Evolutionary conservation across 805 yeast genomes (phyloP).

Genomic region (Kodamaea hsintzibuensis): DNA sequence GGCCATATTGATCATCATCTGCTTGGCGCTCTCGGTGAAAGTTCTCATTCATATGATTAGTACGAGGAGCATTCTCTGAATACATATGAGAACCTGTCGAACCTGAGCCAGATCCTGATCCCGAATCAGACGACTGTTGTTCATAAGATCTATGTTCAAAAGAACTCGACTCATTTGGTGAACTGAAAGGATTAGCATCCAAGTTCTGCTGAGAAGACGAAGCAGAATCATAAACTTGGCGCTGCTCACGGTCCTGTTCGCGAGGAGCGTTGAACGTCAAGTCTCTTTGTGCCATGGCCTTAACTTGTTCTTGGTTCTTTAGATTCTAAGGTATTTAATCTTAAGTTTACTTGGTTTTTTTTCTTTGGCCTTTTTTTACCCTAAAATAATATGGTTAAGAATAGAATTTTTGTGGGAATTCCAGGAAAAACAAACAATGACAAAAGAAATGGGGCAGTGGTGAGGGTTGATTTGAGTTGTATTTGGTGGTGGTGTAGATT

Average conservation of each 20-base stretch:
- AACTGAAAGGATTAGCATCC: slow-evolving; percentile 13
- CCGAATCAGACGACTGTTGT: slow-evolving; percentile 8
- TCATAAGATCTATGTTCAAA: slow-evolving; percentile 9
- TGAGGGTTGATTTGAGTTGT: background rate
- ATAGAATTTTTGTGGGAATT: slow-evolving; percentile 1
- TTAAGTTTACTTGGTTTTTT: background rate
- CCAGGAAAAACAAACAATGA: background rate
- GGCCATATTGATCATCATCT: slow-evolving; percentile 27
- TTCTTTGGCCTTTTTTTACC: slow-evolving; percentile 5
- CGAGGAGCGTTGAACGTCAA: slow-evolving; percentile 31
- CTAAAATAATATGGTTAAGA: background rate
- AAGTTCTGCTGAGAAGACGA: slow-evolving; percentile 3
- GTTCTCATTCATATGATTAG: slow-evolving; percentile 9
- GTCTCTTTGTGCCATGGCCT: slow-evolving; percentile 27
- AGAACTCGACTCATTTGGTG: slow-evolving; percentile 12
- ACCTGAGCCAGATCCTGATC: slow-evolving; percentile 8
- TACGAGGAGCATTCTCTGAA: background rate
- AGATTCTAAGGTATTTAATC: background rate
- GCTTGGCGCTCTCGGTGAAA: background rate
- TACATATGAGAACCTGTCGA: slow-evolving; percentile 4
- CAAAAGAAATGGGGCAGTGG: background rate
- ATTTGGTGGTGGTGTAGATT: no score
- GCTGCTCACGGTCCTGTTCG: slow-evolving; percentile 6
- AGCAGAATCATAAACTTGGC: slow-evolving; percentile 5
- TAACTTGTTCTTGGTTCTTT: background rate